These are phyloP conservation scores for Pulveroboletus sp. DNA, from an alignment of 768 basidiomycete genomes.

Conservation along the genomic window DNA sequence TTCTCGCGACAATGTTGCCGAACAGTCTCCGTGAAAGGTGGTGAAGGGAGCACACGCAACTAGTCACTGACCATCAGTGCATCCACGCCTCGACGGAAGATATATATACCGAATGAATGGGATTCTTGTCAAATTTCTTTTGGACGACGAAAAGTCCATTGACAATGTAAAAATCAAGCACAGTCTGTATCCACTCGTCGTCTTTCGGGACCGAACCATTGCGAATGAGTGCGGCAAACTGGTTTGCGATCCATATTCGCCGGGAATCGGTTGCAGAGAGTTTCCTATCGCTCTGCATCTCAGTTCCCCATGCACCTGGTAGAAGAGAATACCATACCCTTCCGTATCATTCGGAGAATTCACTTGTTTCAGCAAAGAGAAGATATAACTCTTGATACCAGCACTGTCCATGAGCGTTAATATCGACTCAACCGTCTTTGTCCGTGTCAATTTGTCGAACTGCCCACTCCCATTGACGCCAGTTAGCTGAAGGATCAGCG, in stretches of 20 bases:
- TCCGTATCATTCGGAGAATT: constrained; percentile 43
- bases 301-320: constrained; percentile 5
- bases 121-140: constrained; percentile 68
- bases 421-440: constrained; percentile 87
- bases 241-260: constrained; percentile 82
- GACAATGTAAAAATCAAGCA: constrained; percentile 79
- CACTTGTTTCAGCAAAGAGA: constrained; percentile 62
- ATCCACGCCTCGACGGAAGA: background rate
- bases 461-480: constrained; percentile 79
- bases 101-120: constrained; percentile 51
- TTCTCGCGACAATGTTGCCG: constrained; percentile 62
- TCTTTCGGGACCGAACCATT: constrained; percentile 76
- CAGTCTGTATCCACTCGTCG: constrained; percentile 68
- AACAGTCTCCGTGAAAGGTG: constrained; percentile 70
- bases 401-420: constrained; percentile 66
- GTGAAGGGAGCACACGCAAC: constrained; percentile 60
- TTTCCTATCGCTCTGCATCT: constrained; percentile 32
- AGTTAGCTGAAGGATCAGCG: constrained; percentile 80
- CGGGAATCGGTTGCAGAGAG: constrained; percentile 50
- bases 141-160: constrained; percentile 77
- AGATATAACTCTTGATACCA: constrained; percentile 75
- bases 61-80: constrained; percentile 3
- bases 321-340: constrained; percentile 34
- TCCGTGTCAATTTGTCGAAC: constrained; percentile 89
- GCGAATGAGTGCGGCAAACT: constrained; percentile 71